A percentile compares a stretch with the other conserved stretches of the same genome.
These are phyloP conservation scores for Rhinocladiella similis DNA, from an alignment of 2,329 filamentous ascomycete genomes.

Conservation along the genomic window DNA sequence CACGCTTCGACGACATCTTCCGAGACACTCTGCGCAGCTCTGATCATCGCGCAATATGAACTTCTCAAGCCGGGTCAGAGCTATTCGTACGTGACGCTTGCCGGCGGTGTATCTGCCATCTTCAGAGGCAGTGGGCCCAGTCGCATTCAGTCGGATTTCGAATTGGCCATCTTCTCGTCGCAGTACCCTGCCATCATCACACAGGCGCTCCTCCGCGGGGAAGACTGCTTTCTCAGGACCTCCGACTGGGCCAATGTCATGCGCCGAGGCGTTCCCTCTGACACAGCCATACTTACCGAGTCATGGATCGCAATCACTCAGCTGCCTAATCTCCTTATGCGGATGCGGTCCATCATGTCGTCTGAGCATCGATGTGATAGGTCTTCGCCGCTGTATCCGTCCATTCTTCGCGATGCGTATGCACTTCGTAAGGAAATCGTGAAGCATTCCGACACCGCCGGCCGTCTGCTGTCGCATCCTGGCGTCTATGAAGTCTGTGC, in stretches of 20 bases:
- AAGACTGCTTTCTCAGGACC: conserved; percentile 6
- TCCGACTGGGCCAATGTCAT: conserved; percentile 1
- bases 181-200: conserved; percentile 8
- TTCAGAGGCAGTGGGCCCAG: conserved; percentile 1
- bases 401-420: conserved; percentile 1
- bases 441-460: not conserved
- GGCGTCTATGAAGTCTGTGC: conserved; percentile 3
- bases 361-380: no score
- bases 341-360: not conserved
- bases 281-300: not conserved
- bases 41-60: conserved; percentile 9
- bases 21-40: conserved; percentile 7
- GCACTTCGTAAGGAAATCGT: conserved; percentile 1
- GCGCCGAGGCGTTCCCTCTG: not conserved
- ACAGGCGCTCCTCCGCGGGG: conserved; percentile 2
- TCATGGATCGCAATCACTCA: not conserved
- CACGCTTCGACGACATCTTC: not conserved
- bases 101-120: conserved; percentile 8
- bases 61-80: not conserved
- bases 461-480: conserved; percentile 3
- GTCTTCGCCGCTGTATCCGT: not conserved
- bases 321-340: not conserved
- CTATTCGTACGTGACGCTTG: conserved; percentile 2
- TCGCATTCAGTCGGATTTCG: conserved; percentile 5
- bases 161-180: conserved; percentile 2